A percentile compares a stretch with the other conserved stretches of the same genome.
Evolutionary conservation across 208 protist genomes (phyloP).

Genomic region (Novymonas esmeraldas): DNA sequence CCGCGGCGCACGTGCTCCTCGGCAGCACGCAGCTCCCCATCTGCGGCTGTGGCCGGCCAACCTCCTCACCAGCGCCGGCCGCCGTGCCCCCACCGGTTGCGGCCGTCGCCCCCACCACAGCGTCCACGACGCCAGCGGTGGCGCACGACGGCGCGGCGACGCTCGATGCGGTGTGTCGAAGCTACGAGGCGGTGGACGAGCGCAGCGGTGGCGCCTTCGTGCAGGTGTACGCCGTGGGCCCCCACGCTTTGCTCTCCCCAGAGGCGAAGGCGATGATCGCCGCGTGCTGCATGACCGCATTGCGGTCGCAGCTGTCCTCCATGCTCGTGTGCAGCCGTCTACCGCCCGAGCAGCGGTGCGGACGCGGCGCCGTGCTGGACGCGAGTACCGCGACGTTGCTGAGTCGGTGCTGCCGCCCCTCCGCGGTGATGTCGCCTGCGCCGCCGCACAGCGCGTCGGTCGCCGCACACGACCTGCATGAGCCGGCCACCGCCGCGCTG

Average conservation of each 20-base stretch:
- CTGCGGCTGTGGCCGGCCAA: not conserved
- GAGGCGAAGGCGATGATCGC: slow-evolving; percentile 26
- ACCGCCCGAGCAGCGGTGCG: not conserved
- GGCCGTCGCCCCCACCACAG: too few relatives aligned
- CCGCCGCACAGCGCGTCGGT: not conserved
- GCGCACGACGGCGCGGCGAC: not conserved
- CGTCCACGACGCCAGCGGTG: not conserved
- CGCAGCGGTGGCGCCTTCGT: slow-evolving; percentile 10
- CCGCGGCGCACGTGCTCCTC: not conserved
- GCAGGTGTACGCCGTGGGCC: slow-evolving; percentile 26
- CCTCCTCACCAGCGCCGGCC: not conserved
- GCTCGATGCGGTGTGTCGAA: slow-evolving; percentile 9
- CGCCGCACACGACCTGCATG: not conserved
- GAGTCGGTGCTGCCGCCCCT: not conserved
- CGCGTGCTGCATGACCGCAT: slow-evolving; percentile 9
- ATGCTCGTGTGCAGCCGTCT: slow-evolving; percentile 2
- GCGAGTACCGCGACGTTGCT: not conserved
- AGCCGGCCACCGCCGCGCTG: not conserved
- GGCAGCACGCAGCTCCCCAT: not conserved
- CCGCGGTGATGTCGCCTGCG: not conserved
- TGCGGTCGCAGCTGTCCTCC: slow-evolving; percentile 26
- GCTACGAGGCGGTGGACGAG: slow-evolving; percentile 9
- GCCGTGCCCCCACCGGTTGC: not conserved
- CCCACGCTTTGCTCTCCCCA: slow-evolving; percentile 15
- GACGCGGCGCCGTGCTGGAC: not conserved